Base-by-base conservation (phyloP, 192 early-diverging fungal genomes). In the Cladochytrium replicatum region DNA sequence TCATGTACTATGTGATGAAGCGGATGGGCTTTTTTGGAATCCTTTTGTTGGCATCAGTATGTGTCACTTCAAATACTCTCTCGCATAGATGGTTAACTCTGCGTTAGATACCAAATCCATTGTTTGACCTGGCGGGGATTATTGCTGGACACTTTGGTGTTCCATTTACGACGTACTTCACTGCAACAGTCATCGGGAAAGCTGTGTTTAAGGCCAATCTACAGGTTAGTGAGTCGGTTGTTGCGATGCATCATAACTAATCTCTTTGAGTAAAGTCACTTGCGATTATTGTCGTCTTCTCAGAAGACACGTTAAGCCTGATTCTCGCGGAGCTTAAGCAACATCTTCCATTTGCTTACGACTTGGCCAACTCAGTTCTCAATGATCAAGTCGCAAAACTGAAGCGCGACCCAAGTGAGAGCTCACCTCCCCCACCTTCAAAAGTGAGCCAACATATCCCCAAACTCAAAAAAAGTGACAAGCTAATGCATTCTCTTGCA, bases 81-180 rank as follows among this genome's bases (percentile, higher is more conserved):
- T 7, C 32, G 8, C 43, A 24, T 28, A 27, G 23, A 31, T 47
- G 15, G 15, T 26, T 19, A 50, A 38, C 3, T 66, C 8, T 56
- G 25, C 6, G 22, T 8, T 58, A 85, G 67, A 87, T 96, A 48
- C 93, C 93, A n/a, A 97, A 97, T 47, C 91, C 91, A 9, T 65
- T 97, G 32, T 97, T 97, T 66, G 93, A 97, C 52, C 72, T 97
- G 29, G 93, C 93, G 29, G 93, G 93, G 17, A 94, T 97, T 32
- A 82, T 91, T 3, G 94, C 91, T 55, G 93, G 93, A 0, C 85
- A 89, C 56, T 94, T 92, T 55, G 58, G 80, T 32, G 77, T 97
- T 0, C 88, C 90, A 13, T 94, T 97, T 60, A 70, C 74, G 55
- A 97, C 91, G 4, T 97, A 94, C 66, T 97, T 93, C 66, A 89